Conservation (phyloP, 495 filamentous ascomycete species). For the Talaromyces nanjingensis region DNA sequence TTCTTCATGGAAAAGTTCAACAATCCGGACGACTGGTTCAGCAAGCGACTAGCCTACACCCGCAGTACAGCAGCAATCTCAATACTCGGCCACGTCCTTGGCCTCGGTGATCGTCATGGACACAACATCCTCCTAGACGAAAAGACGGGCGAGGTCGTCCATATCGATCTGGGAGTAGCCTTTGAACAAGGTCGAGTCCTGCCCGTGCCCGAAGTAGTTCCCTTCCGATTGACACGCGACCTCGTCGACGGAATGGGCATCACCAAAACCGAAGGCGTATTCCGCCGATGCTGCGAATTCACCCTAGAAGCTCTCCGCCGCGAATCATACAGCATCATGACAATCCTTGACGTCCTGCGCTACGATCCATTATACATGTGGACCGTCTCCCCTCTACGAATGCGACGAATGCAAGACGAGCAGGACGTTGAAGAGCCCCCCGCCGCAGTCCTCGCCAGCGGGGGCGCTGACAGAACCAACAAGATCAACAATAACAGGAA, state of each 20-base stretch:
- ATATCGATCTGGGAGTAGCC: slow-evolving; percentile 93
- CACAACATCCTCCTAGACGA: slow-evolving; percentile 95
- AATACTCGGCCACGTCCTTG: slow-evolving; percentile 87
- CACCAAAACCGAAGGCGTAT: slow-evolving; percentile 90
- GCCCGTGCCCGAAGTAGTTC: slow-evolving; percentile 89
- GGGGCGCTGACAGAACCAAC: slow-evolving; percentile 14
- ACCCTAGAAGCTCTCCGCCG: slow-evolving; percentile 88
- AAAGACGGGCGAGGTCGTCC: slow-evolving; percentile 85
- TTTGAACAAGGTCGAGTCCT: slow-evolving; percentile 94
- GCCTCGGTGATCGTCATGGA: slow-evolving; percentile 91
- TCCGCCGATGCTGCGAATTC: slow-evolving; percentile 94
- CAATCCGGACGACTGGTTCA: slow-evolving; percentile 95
- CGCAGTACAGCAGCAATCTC: slow-evolving; percentile 90
- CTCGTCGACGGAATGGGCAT: slow-evolving; percentile 97
- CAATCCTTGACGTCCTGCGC: slow-evolving; percentile 88
- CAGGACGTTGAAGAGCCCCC: slow-evolving; percentile 39
- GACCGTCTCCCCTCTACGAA: slow-evolving; percentile 83
- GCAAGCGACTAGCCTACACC: slow-evolving; percentile 77
- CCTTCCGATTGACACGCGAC: slow-evolving; percentile 91
- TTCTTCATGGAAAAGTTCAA: slow-evolving; percentile 95
- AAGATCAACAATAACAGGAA: slow-evolving; percentile 31
- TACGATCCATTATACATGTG: slow-evolving; percentile 96
- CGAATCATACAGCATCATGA: slow-evolving; percentile 93
- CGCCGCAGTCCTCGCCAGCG: slow-evolving; percentile 16
- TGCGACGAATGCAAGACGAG: slow-evolving; percentile 67